Evolutionary conservation across 768 basidiomycete genomes (phyloP).

Genomic region (Heimioporus sp.): DNA sequence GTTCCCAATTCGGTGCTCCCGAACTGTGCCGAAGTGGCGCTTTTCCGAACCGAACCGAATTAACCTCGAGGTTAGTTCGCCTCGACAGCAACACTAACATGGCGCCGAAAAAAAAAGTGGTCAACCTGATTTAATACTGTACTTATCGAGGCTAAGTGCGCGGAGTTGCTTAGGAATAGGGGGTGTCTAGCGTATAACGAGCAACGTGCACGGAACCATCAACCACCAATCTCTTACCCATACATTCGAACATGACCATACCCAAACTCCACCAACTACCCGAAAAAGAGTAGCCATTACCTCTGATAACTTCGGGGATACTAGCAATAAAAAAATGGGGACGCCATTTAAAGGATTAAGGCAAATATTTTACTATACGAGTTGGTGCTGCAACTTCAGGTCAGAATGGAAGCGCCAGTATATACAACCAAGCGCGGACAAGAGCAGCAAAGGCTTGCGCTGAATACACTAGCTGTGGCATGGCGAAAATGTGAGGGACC

Average conservation of each 20-base stretch:
- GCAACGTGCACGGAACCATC: constrained; percentile 23
- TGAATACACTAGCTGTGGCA: constrained; percentile 75
- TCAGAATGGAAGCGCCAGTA: constrained; percentile 30
- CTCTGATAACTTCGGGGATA: constrained; percentile 89
- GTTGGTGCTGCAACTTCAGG: constrained; percentile 74
- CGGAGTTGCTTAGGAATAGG: constrained; percentile 93
- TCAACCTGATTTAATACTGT: constrained; percentile 18
- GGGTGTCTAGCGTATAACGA: constrained; percentile 63
- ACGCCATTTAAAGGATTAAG: constrained; percentile 24
- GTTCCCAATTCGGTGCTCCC: too few species aligned
- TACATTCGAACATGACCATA: constrained; percentile 97
- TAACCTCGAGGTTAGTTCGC: too few species aligned
- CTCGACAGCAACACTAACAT: too few species aligned
- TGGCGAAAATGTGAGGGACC: constrained; percentile 22
- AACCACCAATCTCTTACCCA: constrained; percentile 53
- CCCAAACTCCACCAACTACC: constrained; percentile 99
- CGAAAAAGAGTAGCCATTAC: constrained; percentile 89
- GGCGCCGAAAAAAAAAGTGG: constrained; percentile 46
- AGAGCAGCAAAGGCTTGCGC: constrained; percentile 54
- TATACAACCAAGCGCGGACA: constrained; percentile 7
- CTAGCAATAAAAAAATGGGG: constrained; percentile 39
- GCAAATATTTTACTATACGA: constrained; percentile 68
- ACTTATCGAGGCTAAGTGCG: constrained; percentile 32
- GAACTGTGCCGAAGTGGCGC: too few species aligned
- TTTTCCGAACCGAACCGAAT: too few species aligned